These are phyloP conservation scores for Sugiyamaella qingdaonensis DNA, from an alignment of 805 yeast genomes.

Conservation along the genomic window DNA sequence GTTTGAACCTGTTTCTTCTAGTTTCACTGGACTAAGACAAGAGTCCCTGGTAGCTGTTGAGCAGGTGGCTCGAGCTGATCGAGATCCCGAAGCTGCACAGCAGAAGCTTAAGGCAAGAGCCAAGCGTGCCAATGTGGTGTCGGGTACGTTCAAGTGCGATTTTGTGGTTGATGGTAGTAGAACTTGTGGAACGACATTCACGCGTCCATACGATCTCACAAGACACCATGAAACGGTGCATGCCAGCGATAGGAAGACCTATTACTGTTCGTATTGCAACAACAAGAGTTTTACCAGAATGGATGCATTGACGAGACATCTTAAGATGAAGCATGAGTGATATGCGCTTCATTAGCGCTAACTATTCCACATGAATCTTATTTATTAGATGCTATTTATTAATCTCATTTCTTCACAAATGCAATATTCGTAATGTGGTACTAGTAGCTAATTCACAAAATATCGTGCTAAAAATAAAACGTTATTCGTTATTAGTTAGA, in stretches of 20 bases:
- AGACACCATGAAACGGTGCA: conserved; percentile 97
- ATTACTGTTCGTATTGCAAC: conserved; percentile 83
- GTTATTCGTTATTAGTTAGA: too few species aligned
- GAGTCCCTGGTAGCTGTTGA: background rate
- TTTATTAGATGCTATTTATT: conserved; percentile 3
- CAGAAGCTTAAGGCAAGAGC: background rate
- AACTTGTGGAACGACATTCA: conserved; percentile 73
- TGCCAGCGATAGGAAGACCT: conserved; percentile 78
- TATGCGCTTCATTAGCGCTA: background rate
- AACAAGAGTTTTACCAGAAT: conserved; percentile 87
- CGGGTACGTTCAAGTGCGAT: conserved; percentile 20
- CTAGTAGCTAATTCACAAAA: background rate
- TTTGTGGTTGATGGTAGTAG: conserved; percentile 50
- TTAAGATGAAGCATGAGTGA: conserved; percentile 71
- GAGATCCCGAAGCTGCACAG: background rate
- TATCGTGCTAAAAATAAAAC: too few species aligned
- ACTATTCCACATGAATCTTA: background rate
- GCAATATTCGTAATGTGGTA: background rate
- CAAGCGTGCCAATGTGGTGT: background rate
- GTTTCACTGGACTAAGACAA: background rate
- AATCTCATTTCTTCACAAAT: background rate
- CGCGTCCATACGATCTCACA: conserved; percentile 90
- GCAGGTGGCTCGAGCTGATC: background rate
- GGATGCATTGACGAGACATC: conserved; percentile 92
- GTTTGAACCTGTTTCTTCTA: background rate